phyloP scores from a whole-genome alignment of 2,329 filamentous ascomycete genomes.

The Diaporthe citrichinensis region DNA sequence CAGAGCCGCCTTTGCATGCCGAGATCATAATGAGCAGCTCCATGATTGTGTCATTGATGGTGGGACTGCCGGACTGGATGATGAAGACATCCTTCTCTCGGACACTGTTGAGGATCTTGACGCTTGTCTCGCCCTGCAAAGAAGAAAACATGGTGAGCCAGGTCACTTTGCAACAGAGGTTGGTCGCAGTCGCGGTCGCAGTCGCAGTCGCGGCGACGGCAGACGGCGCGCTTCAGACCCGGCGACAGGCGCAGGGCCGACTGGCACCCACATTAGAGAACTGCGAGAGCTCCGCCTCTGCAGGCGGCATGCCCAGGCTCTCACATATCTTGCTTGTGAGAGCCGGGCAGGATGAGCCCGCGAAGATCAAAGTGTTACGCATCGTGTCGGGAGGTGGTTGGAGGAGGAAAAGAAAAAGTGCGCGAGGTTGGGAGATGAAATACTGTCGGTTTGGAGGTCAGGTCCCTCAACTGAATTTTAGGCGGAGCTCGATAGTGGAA shows the following conservation, averaged over 20 bases:
- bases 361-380: slow-evolving; percentile 78
- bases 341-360: slow-evolving; percentile 76
- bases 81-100: slow-evolving; percentile 99
- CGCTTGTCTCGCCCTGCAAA: slow-evolving; percentile 76
- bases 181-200: neutral
- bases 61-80: slow-evolving; percentile 94
- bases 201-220: slow-evolving; percentile 27
- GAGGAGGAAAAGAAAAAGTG: slow-evolving; percentile 41
- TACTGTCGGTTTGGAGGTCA: slow-evolving; percentile 10
- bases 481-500: slow-evolving; percentile 34
- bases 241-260: slow-evolving; percentile 34
- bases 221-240: slow-evolving; percentile 45
- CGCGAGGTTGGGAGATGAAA: slow-evolving; percentile 35
- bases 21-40: slow-evolving; percentile 99
- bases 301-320: slow-evolving; percentile 76
- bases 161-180: slow-evolving; percentile 35
- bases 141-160: slow-evolving; percentile 43
- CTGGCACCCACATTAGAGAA: slow-evolving; percentile 71
- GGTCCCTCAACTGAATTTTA: slow-evolving; percentile 22
- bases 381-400: slow-evolving; percentile 55
- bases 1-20: slow-evolving; percentile 97
- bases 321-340: slow-evolving; percentile 77
- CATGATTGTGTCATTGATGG: slow-evolving; percentile 99
- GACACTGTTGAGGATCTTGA: slow-evolving; percentile 80
- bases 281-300: slow-evolving; percentile 76